phyloP scores from a whole-genome alignment of 805 yeast species.

The Candida montana region DNA sequence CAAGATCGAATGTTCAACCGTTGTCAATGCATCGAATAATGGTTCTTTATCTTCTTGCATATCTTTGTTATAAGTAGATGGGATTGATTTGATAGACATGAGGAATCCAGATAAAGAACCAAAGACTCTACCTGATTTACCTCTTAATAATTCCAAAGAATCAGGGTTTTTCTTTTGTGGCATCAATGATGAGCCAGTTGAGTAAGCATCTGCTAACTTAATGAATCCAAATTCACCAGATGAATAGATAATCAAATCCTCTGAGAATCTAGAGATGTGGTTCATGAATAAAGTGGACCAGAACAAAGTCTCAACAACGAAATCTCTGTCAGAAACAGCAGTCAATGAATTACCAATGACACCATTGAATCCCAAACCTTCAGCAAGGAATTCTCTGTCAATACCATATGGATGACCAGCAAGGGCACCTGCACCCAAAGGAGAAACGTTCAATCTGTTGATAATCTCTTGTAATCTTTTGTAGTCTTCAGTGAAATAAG shows the following conservation, averaged over 20 bases:
- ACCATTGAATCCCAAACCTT: slow-evolving; percentile 71
- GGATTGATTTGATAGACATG: slow-evolving; percentile 95
- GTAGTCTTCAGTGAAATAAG: slow-evolving; percentile 88
- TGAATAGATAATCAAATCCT: slow-evolving; percentile 92
- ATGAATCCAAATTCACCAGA: slow-evolving; percentile 97
- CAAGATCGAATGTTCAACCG: slow-evolving; percentile 89
- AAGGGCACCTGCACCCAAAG: slow-evolving; percentile 95
- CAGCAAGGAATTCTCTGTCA: slow-evolving; percentile 85
- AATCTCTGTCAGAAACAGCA: slow-evolving; percentile 98
- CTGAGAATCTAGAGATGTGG: slow-evolving; percentile 90
- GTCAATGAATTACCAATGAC: slow-evolving; percentile 93
- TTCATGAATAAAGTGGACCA: slow-evolving; percentile 95
- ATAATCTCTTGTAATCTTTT: slow-evolving; percentile 77
- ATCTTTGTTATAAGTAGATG: slow-evolving; percentile 96
- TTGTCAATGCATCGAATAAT: slow-evolving; percentile 81
- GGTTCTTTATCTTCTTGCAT: slow-evolving; percentile 99
- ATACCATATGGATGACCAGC: slow-evolving; percentile 99
- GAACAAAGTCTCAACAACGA: slow-evolving; percentile 90
- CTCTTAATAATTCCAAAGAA: slow-evolving; percentile 89
- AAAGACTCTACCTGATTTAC: slow-evolving; percentile 95
- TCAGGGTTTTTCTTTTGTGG: slow-evolving; percentile 99
- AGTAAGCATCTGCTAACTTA: slow-evolving; percentile 92
- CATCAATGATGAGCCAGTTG: slow-evolving; percentile 97
- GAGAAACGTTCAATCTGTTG: slow-evolving; percentile 79
- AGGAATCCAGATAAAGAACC: slow-evolving; percentile 93